A percentile compares a stretch with the other conserved stretches of the same genome.
phyloP scores from a whole-genome alignment of 345 rosid species.

The Chamaenerion angustifolium region DNA sequence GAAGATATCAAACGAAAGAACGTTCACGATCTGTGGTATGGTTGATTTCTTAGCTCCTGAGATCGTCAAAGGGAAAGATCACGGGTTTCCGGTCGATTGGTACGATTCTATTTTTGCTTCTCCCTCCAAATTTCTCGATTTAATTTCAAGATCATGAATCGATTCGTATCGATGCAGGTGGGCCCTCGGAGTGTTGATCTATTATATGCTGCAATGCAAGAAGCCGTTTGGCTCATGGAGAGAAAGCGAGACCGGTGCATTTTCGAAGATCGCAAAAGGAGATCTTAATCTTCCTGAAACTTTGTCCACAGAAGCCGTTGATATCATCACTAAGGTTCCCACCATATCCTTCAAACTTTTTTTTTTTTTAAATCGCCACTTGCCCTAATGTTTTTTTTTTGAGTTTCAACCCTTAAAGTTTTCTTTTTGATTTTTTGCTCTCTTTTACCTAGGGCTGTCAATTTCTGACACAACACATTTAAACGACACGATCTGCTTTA shows the following conservation, averaged over 20 bases:
- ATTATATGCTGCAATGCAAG: slow-evolving; percentile 67
- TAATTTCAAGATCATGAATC: not conserved
- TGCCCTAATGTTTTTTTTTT: too few relatives aligned
- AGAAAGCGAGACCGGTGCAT: slow-evolving; percentile 59
- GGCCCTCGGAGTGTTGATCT: slow-evolving; percentile 81
- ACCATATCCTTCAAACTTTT: not conserved
- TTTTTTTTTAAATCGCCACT: not conserved
- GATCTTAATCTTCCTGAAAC: slow-evolving; percentile 43
- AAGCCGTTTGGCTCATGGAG: slow-evolving; percentile 88
- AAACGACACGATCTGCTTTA: too few relatives aligned
- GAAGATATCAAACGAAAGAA: slow-evolving; percentile 48
- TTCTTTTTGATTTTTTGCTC: too few relatives aligned
- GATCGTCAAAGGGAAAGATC: slow-evolving; percentile 82
- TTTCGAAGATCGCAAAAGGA: slow-evolving; percentile 69
- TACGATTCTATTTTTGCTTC: slow-evolving; percentile 11
- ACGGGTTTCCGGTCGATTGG: slow-evolving; percentile 82
- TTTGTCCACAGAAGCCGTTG: slow-evolving; percentile 48
- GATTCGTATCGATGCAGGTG: slow-evolving; percentile 35
- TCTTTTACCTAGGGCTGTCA: too few relatives aligned
- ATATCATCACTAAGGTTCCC: slow-evolving; percentile 63
- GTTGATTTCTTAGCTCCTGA: slow-evolving; percentile 80
- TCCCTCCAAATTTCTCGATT: too few relatives aligned
- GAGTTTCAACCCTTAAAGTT: too few relatives aligned
- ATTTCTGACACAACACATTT: too few relatives aligned
- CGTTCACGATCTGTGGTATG: slow-evolving; percentile 84